Evolutionary conservation across 1,284 basidiomycete species (phyloP), one percentile per base, ranked within the genome.

Genomic region (Singerocomus inundabilis): DNA sequence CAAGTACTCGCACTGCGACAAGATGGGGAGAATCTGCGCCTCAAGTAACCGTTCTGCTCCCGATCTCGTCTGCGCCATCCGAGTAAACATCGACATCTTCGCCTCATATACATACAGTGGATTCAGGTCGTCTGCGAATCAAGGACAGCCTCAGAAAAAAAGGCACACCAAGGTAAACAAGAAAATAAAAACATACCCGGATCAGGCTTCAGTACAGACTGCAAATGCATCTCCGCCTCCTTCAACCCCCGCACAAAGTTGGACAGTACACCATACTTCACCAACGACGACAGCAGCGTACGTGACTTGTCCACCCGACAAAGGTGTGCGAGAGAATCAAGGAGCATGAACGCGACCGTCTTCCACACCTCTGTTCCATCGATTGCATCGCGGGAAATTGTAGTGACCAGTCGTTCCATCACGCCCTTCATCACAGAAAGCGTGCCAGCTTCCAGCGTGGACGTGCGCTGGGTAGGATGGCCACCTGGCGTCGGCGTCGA

Each of bases 281-380:
- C 77, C 26, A 98, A 71, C 1, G 86, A 74, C 4, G 75, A 68
- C 33, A 90, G 67, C 6, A 88, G 71, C 6, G 72, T 58, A 46
- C 83, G 76, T 18, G 80, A 80, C 62, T 80, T 84, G 58, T 91
- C 86, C 49, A 73, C 66, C 12, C 78, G 79, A 25, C 82, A 86
- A 1, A 91, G 66, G 55, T 87, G 73, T 48, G 86, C 77, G 10
- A 95, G 73, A 11, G 88, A 81, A 65, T 94, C 90, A 44, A 96
- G 74, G 6, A 92, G 75, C 72, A 92, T 89, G 64, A 94, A 96
- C 16, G 91, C 88, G 26, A 95, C 85, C 16, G 95, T 96, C 72
- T 94, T 92, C 94, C 95, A 98, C 0, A 98, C 91, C 65, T 98
- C 94, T 28, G 88, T 84, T 10, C 93, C 94, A 59, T 98, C 94